These are phyloP conservation scores for Eucalyptus cloeziana DNA, from an alignment of 345 rosid genomes.

Conservation along the genomic window DNA sequence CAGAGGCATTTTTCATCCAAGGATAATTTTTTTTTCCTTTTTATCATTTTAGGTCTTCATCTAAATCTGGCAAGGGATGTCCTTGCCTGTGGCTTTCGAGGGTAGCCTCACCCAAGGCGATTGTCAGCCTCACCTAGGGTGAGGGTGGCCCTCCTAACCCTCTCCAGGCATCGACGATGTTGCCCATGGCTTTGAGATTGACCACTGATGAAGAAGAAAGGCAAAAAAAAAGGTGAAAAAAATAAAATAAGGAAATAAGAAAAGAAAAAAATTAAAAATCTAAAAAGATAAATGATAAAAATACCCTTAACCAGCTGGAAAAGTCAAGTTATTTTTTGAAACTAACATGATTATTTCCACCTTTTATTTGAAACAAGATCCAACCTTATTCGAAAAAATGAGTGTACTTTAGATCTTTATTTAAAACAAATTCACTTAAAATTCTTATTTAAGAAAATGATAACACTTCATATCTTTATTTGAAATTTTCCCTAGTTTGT, in stretches of 20 bases:
- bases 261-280: rapidly evolving
- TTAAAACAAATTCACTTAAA: rapidly evolving
- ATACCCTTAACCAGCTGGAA: rapidly evolving
- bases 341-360: rapidly evolving
- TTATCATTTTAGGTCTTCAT: too few species aligned
- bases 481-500: rapidly evolving
- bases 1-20: too few species aligned
- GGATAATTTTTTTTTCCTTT: rapidly evolving
- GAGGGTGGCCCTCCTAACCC: background rate
- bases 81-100: too few species aligned
- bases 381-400: rapidly evolving
- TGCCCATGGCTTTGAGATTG: background rate
- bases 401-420: rapidly evolving
- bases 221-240: rapidly evolving
- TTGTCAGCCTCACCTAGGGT: too few species aligned
- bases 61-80: rapidly evolving
- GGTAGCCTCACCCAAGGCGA: too few species aligned
- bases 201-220: rapidly evolving
- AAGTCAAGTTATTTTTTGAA: too few species aligned
- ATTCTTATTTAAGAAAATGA: rapidly evolving
- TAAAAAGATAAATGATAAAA: rapidly evolving
- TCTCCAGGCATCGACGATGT: background rate
- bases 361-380: too few species aligned
- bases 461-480: rapidly evolving
- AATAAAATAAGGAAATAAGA: rapidly evolving